Base-by-base conservation (phyloP, 2,329 filamentous ascomycete species). In the Fusarium poae region DNA sequence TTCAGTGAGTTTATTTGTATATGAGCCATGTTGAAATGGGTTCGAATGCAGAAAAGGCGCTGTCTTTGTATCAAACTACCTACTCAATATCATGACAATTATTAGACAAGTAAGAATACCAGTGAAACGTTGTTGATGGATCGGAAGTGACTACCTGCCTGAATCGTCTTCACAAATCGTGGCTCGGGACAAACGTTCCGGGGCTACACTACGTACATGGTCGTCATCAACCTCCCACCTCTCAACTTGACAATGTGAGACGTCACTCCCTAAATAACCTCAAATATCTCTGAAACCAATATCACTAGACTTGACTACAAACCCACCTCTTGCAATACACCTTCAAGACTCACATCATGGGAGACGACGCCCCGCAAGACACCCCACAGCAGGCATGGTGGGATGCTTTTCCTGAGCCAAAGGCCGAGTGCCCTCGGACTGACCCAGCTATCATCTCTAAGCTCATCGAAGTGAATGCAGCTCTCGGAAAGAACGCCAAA, bases 361-460 rank as follows among this genome's bases (percentile, higher is more conserved):
- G 62, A 57, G 66, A 67, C n/a, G 62, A 57, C 68, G 63, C 67
- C 67, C 73, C 67, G 62, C 69, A 74, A 32, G 48, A 43, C 59
- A 63, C 72, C 69, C 73, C 68, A 60, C 69, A 65, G 30, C 39
- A 65, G 32, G 21, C 74, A 16, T 83, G 81, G 81, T 82, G 77
- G 77, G 74, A 77, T 16, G 76, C 74, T 2, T 82, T 84, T 54
- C 83, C 83, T 3, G 78, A 82, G 29, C 79, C 82, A n/a, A 75
- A 74, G 56, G 77, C 83, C 23, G 71, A 74, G 21, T 78, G 78
- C n/a, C 68, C 74, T 7, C 76, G 74, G 27, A 75, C 84, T 27
- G 80, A 79, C 16, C 75, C 79, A 0, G 75, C 79, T 10, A 79
- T 83, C 30, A 76, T 86, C 2, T 76, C 81, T 48, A 67, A 75